Conservation (phyloP, 2,329 filamentous ascomycete species). For the Alternaria sp. region DNA sequence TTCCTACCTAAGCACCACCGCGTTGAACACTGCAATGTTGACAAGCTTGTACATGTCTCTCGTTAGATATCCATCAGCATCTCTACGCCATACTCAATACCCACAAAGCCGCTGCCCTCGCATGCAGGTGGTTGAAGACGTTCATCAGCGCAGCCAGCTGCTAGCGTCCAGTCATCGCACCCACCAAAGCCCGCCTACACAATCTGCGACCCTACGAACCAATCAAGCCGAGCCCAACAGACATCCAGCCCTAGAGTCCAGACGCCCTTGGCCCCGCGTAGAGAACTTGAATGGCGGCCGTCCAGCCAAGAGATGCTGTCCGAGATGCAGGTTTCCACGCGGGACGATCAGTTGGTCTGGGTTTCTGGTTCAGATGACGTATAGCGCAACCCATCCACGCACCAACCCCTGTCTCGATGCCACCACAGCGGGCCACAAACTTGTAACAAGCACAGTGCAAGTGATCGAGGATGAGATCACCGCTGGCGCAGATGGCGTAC, state of each 20-base stretch:
- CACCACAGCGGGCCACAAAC: constrained; percentile 17
- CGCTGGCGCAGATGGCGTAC: constrained; percentile 13
- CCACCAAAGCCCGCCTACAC: not conserved
- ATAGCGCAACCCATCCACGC: constrained; percentile 10
- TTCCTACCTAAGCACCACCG: not conserved
- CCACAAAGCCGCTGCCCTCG: not conserved
- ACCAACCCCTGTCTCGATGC: constrained; percentile 16
- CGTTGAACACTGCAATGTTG: not conserved
- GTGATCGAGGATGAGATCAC: constrained; percentile 27
- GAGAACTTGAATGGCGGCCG: not conserved
- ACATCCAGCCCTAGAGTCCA: not conserved
- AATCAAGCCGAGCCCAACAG: not conserved
- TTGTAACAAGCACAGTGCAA: constrained; percentile 7
- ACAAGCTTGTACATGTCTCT: not conserved
- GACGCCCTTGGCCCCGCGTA: not conserved
- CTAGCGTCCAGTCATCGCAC: not conserved
- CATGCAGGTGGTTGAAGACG: not conserved
- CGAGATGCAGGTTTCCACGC: constrained; percentile 18
- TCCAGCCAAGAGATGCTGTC: not conserved
- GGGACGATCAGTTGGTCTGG: constrained; percentile 22
- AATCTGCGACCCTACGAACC: not conserved
- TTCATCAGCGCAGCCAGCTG: not conserved
- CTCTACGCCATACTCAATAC: not conserved
- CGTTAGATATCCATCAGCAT: not conserved
- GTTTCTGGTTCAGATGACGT: constrained; percentile 18